Evolutionary conservation across 1,139 yeast genomes (phyloP).

Genomic region (Blastobotrys illinoisensis): DNA sequence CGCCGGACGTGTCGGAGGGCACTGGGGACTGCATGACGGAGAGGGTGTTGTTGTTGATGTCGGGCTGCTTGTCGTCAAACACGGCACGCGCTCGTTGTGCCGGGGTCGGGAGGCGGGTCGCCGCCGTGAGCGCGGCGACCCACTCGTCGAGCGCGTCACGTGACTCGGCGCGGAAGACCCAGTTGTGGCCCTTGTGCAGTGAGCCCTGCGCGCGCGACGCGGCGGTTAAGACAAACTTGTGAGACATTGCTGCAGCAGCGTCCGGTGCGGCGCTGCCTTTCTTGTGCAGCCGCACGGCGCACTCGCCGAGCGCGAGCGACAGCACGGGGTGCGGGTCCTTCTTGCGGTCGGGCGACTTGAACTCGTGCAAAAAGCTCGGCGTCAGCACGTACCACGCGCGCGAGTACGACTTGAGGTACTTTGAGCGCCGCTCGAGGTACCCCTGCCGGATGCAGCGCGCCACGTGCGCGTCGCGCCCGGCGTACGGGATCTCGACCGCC

Average conservation of each 20-base stretch:
- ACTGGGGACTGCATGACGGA: constrained; percentile 19
- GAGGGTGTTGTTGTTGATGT: neutral
- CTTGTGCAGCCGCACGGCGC: constrained; percentile 49
- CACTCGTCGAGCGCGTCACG: constrained; percentile 76
- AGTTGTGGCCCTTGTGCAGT: constrained; percentile 79
- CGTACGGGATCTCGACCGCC: constrained; percentile 55
- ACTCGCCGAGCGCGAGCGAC: constrained; percentile 77
- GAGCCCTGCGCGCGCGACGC: constrained; percentile 52
- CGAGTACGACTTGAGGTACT: constrained; percentile 82
- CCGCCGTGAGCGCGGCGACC: constrained; percentile 68
- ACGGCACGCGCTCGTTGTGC: neutral
- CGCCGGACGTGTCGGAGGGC: constrained; percentile 28
- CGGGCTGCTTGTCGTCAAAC: neutral
- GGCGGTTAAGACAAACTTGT: constrained; percentile 67
- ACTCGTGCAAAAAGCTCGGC: constrained; percentile 83
- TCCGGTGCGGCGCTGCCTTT: constrained; percentile 47
- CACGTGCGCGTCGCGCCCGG: constrained; percentile 64
- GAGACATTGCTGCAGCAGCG: constrained; percentile 36
- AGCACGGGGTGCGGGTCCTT: constrained; percentile 82
- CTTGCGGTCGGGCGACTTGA: constrained; percentile 75
- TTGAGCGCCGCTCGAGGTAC: constrained; percentile 80
- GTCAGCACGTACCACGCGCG: constrained; percentile 90
- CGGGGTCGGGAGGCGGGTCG: constrained; percentile 43
- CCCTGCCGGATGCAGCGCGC: constrained; percentile 74
- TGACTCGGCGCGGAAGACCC: constrained; percentile 85